Evolutionary conservation across 202 grass and related monocot genomes (phyloP).

Genomic region (Musa balbisiana): DNA sequence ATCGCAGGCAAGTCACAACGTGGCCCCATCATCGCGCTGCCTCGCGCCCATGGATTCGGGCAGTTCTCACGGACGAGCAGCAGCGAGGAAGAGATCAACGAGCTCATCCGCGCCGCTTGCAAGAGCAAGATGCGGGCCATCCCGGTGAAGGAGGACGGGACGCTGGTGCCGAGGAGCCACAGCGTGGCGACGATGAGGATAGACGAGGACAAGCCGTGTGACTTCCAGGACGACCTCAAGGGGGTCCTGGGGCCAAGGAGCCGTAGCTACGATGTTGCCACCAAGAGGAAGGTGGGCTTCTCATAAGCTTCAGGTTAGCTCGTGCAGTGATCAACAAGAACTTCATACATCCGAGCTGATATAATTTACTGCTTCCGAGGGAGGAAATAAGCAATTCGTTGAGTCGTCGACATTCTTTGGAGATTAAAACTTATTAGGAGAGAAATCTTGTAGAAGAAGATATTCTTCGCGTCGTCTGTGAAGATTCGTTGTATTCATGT

Average conservation of each 20-base stretch:
- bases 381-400: no score
- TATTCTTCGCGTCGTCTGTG: no score
- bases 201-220: not conserved
- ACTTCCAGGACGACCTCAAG: slow-evolving; percentile 1
- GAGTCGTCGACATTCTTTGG: no score
- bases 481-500: no score
- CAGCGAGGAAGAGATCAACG: slow-evolving; percentile 5
- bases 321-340: no score
- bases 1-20: slow-evolving; percentile 1
- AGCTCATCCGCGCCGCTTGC: slow-evolving; percentile 5
- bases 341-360: no score
- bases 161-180: not conserved
- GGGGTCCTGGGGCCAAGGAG: not conserved
- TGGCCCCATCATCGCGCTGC: not conserved
- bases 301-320: not conserved
- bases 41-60: not conserved
- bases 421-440: no score
- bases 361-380: no score
- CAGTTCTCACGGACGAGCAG: not conserved
- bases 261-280: not conserved
- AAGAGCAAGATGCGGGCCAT: slow-evolving; percentile 5
- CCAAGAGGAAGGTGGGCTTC: not conserved
- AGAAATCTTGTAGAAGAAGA: no score
- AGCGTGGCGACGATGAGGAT: slow-evolving; percentile 12
- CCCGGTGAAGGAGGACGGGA: not conserved